phyloP scores from a whole-genome alignment of 78 protist species.

The Dictyostelium firmibasis region DNA sequence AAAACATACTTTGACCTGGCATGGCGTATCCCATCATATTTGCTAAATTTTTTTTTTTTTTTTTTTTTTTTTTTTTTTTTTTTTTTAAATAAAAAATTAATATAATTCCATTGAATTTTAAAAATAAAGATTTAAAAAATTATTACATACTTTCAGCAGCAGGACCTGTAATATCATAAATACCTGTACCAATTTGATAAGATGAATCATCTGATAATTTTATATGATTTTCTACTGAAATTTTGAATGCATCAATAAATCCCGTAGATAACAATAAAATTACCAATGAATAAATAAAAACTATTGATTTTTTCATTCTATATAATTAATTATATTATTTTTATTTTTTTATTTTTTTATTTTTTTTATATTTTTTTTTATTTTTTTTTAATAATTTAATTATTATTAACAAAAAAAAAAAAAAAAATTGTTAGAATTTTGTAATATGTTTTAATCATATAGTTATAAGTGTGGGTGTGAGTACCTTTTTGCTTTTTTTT shows the following conservation, averaged over 20 bases:
- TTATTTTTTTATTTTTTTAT: too few relatives aligned
- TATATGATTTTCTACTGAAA: neutral
- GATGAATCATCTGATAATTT: constrained; percentile 26
- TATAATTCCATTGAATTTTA: neutral
- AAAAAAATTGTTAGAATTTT: too few relatives aligned
- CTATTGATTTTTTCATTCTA: neutral
- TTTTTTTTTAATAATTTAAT: too few relatives aligned
- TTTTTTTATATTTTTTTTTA: too few relatives aligned
- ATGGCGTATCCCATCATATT: constrained; percentile 85
- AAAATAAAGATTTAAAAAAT: neutral
- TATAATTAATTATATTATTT: too few relatives aligned
- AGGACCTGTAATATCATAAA: constrained; percentile 86
- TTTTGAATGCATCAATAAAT: constrained; percentile 13
- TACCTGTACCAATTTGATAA: constrained; percentile 80
- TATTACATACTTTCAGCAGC: constrained; percentile 68
- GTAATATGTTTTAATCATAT: too few relatives aligned
- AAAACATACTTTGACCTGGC: constrained; percentile 31
- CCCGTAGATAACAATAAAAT: neutral
- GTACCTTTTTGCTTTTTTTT: neutral
- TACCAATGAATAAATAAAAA: neutral
- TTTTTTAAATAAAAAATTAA: neutral
- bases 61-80: neutral
- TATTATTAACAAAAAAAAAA: too few relatives aligned
- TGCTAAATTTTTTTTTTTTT: neutral
- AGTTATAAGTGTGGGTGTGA: neutral